These are phyloP conservation scores for Phytophthora foliorum DNA, from an alignment of 352 stramenopile genomes.

Conservation along the genomic window DNA sequence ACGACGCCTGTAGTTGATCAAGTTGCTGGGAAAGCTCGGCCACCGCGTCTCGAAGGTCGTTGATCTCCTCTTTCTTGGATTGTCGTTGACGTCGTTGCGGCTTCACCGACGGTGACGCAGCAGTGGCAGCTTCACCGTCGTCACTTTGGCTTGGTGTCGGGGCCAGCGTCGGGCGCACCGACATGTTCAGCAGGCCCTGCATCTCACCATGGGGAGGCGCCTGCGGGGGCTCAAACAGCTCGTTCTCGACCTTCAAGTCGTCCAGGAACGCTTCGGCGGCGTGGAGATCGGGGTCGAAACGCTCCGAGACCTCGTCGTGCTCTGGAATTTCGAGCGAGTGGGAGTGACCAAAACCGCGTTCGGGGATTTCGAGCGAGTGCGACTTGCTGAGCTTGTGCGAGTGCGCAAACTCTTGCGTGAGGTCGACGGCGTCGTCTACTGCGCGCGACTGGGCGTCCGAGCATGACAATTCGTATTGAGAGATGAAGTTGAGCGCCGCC, in stretches of 20 bases:
- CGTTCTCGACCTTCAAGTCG: conserved; percentile 25
- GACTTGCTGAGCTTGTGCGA: conserved; percentile 25
- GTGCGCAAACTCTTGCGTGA: conserved; percentile 27
- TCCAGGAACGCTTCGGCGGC: conserved; percentile 24
- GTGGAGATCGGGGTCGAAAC: conserved; percentile 22
- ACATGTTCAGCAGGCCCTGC: conserved; percentile 8
- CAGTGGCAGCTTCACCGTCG: neutral
- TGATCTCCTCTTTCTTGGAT: conserved; percentile 46
- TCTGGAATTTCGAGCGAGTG: conserved; percentile 33
- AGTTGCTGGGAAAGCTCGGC: conserved; percentile 37
- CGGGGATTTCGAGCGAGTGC: conserved; percentile 36
- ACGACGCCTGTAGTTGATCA: conserved; percentile 22
- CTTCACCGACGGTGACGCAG: neutral
- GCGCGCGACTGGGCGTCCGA: neutral
- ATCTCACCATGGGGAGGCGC: neutral
- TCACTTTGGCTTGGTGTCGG: neutral
- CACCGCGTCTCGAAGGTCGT: conserved; percentile 30
- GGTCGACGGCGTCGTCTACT: conserved; percentile 10
- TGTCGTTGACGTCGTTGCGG: conserved; percentile 8
- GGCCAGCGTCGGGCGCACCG: neutral
- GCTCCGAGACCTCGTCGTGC: neutral
- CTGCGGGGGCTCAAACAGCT: conserved; percentile 17
- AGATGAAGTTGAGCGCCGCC: conserved; percentile 34
- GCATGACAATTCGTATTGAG: conserved; percentile 30
- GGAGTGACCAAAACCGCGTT: conserved; percentile 14